phyloP scores from a whole-genome alignment of 2,329 filamentous ascomycete species.

The Fusarium compactum region DNA sequence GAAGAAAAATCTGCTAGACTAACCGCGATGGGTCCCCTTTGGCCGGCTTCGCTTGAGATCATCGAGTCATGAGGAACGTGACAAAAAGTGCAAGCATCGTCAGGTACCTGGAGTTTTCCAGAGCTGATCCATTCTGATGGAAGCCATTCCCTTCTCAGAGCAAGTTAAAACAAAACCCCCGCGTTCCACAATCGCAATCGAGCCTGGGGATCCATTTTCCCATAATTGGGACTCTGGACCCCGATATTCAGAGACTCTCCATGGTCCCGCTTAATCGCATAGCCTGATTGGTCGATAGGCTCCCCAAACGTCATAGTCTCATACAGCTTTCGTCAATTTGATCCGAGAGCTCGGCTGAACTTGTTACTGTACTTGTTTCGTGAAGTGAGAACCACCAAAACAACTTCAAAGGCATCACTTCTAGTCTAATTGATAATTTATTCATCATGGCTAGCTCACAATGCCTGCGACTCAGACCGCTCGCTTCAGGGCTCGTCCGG shows the following conservation, averaged over 20 bases:
- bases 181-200: constrained; percentile 25
- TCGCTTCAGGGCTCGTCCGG: constrained; percentile 39
- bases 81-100: neutral
- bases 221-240: constrained; percentile 19
- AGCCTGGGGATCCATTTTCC: constrained; percentile 27
- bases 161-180: constrained; percentile 16
- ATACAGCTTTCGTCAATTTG: constrained; percentile 26
- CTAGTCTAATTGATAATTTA: neutral
- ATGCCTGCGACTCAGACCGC: constrained; percentile 40
- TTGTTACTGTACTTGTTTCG: constrained; percentile 9
- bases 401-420: constrained; percentile 8
- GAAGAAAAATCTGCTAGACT: neutral
- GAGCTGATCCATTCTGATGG: neutral
- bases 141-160: constrained; percentile 1
- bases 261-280: constrained; percentile 28
- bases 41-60: neutral
- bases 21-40: neutral
- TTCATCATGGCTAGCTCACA: constrained; percentile 43
- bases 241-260: constrained; percentile 11
- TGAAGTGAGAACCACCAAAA: constrained; percentile 2
- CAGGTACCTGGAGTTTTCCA: constrained; percentile 16
- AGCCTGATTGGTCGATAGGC: constrained; percentile 20
- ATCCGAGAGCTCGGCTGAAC: constrained; percentile 29
- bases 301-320: constrained; percentile 37
- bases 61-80: constrained; percentile 14